phyloP scores from a whole-genome alignment of 208 protist species.

The Acanthamoeba lenticulata region DNA sequence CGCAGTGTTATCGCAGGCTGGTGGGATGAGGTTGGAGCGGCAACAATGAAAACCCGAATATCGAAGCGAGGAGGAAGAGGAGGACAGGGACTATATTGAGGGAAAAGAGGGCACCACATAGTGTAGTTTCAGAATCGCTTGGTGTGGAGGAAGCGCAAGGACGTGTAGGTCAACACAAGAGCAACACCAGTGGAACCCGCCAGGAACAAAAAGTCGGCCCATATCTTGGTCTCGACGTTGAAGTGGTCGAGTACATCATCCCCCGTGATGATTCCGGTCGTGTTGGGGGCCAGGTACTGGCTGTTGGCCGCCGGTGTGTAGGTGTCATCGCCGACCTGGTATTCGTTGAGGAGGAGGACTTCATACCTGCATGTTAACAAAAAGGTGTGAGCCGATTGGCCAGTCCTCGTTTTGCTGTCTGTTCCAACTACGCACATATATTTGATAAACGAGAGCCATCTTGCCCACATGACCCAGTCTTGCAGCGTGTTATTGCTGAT shows the following conservation, averaged over 20 bases:
- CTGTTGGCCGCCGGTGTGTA: neutral
- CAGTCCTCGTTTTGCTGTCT: too few relatives aligned
- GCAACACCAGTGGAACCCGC: neutral
- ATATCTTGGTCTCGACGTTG: conserved; percentile 65
- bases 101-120: too few relatives aligned
- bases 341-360: neutral
- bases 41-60: too few relatives aligned
- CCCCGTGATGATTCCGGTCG: conserved; percentile 14
- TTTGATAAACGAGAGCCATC: conserved; percentile 3
- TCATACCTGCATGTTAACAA: too few relatives aligned
- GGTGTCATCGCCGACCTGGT: neutral
- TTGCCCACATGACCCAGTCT: neutral
- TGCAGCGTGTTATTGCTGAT: neutral
- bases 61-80: too few relatives aligned
- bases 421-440: too few relatives aligned
- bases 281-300: neutral
- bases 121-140: neutral
- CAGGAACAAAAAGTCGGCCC: conserved; percentile 55
- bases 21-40: too few relatives aligned
- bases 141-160: conserved; percentile 53
- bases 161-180: neutral
- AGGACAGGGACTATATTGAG: too few relatives aligned
- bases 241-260: neutral
- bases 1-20: too few relatives aligned
- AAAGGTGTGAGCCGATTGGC: too few relatives aligned